phyloP scores from a whole-genome alignment of 805 yeast species.

The Nakazawaea holstii region DNA sequence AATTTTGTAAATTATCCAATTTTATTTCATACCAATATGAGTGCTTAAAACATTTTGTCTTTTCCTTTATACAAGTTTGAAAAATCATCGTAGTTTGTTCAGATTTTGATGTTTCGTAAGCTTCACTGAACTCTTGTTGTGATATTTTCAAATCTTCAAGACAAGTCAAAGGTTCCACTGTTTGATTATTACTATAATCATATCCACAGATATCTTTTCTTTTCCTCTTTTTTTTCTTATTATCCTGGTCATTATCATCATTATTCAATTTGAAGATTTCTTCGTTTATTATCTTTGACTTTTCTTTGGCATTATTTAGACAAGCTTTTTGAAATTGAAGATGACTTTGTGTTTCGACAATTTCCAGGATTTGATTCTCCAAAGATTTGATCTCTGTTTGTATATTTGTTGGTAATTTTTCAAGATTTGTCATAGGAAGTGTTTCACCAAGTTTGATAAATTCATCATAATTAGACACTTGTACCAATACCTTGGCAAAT shows the following conservation, averaged over 20 bases:
- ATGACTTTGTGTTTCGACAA: conserved; percentile 13
- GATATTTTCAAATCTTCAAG: conserved; percentile 12
- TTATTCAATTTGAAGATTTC: conserved; percentile 13
- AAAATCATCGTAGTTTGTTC: conserved; percentile 6
- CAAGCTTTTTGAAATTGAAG: conserved; percentile 17
- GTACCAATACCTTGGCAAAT: conserved; percentile 14
- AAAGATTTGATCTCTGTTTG: conserved; percentile 16
- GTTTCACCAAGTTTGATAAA: conserved; percentile 27
- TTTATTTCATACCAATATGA: conserved; percentile 27
- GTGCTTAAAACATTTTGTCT: conserved; percentile 52
- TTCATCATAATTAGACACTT: conserved; percentile 14
- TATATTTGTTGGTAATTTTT: background rate
- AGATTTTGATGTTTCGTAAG: conserved; percentile 13
- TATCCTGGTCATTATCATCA: conserved; percentile 1
- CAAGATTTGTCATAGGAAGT: conserved; percentile 33
- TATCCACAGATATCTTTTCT: conserved; percentile 52
- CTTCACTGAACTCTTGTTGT: conserved; percentile 19
- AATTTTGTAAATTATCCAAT: conserved; percentile 21
- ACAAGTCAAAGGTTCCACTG: background rate
- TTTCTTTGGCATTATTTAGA: conserved; percentile 29
- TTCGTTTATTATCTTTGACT: conserved; percentile 17
- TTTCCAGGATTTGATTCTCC: conserved; percentile 14
- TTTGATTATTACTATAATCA: conserved; percentile 20
- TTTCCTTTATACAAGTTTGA: conserved; percentile 44
- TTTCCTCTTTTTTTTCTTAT: conserved; percentile 16